Evolutionary conservation across 2,329 filamentous ascomycete genomes (phyloP).

Genomic region (Furcasterigmium furcatum): DNA sequence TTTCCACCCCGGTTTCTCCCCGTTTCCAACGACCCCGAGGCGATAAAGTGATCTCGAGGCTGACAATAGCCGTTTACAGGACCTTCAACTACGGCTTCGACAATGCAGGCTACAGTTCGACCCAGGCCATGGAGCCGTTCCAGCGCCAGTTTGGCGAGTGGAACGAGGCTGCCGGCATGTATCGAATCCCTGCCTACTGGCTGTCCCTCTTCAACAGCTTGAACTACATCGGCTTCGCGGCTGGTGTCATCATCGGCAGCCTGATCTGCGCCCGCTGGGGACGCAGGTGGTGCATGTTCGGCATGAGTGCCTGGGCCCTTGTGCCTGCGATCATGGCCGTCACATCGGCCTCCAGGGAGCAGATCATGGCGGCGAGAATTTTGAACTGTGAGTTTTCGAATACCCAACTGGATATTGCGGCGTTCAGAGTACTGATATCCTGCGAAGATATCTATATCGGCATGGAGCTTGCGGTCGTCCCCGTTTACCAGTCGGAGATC

Average conservation of each 20-base stretch:
- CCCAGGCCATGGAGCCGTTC: conserved; percentile 33
- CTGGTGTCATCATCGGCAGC: conserved; percentile 20
- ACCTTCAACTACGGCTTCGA: background rate
- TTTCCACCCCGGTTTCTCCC: too few species aligned
- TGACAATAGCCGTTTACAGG: too few species aligned
- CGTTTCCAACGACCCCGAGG: too few species aligned
- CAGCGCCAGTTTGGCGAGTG: conserved; percentile 26
- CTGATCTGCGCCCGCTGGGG: conserved; percentile 24
- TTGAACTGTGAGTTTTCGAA: conserved; percentile 20
- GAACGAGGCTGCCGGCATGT: conserved; percentile 13
- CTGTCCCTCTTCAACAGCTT: conserved; percentile 32
- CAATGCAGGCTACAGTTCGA: conserved; percentile 23
- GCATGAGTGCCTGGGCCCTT: conserved; percentile 31
- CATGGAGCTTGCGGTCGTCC: conserved; percentile 33
- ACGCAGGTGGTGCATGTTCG: conserved; percentile 28
- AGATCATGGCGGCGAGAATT: conserved; percentile 29
- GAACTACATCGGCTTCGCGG: conserved; percentile 26
- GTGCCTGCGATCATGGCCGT: conserved; percentile 25
- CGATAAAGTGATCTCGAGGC: too few species aligned
- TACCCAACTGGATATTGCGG: background rate
- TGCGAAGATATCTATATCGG: conserved; percentile 27
- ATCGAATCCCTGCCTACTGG: conserved; percentile 20
- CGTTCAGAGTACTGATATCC: background rate
- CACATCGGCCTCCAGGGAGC: conserved; percentile 21
- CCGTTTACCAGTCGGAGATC: conserved; percentile 30